Evolutionary conservation across 805 yeast species (phyloP).

Genomic region (Saccharomycopsis fodiens): DNA sequence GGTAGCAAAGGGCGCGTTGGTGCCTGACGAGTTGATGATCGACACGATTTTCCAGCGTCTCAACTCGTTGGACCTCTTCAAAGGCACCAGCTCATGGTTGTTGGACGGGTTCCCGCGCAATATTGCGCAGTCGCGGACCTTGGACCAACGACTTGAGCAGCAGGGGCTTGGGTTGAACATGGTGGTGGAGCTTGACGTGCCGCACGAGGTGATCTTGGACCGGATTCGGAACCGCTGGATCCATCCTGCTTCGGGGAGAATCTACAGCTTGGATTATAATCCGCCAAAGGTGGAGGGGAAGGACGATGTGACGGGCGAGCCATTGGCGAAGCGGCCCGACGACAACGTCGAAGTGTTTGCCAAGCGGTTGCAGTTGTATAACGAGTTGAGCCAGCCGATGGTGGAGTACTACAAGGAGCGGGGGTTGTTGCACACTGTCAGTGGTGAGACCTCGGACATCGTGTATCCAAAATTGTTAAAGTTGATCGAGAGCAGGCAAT

Average conservation of each 20-base stretch:
- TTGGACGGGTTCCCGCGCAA: conserved; percentile 94
- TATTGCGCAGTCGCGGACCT: conserved; percentile 53
- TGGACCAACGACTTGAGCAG: conserved; percentile 39
- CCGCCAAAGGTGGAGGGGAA: conserved; percentile 79
- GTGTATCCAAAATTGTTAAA: conserved; percentile 63
- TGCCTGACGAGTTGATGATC: conserved; percentile 70
- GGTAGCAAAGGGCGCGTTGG: conserved; percentile 56
- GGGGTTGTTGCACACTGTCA: conserved; percentile 47
- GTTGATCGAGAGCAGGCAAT: conserved; percentile 31
- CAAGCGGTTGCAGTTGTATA: conserved; percentile 57
- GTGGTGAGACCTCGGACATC: conserved; percentile 78
- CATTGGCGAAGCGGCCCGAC: conserved; percentile 69
- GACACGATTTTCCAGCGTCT: conserved; percentile 48
- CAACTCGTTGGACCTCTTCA: conserved; percentile 34
- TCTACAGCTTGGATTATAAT: conserved; percentile 77
- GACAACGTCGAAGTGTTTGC: conserved; percentile 72
- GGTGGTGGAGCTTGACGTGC: conserved; percentile 84
- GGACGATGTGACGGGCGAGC: conserved; percentile 89
- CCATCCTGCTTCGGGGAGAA: conserved; percentile 77
- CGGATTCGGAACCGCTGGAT: conserved; percentile 83
- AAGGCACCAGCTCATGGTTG: conserved; percentile 49
- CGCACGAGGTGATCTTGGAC: conserved; percentile 71
- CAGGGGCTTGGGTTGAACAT: conserved; percentile 44
- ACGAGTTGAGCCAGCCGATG: conserved; percentile 52
- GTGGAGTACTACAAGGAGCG: conserved; percentile 52